Evolutionary conservation across 192 early-diverging fungal genomes (phyloP), one percentile per base, ranked within the genome.

Genomic region (Rhizophagus clarus): DNA sequence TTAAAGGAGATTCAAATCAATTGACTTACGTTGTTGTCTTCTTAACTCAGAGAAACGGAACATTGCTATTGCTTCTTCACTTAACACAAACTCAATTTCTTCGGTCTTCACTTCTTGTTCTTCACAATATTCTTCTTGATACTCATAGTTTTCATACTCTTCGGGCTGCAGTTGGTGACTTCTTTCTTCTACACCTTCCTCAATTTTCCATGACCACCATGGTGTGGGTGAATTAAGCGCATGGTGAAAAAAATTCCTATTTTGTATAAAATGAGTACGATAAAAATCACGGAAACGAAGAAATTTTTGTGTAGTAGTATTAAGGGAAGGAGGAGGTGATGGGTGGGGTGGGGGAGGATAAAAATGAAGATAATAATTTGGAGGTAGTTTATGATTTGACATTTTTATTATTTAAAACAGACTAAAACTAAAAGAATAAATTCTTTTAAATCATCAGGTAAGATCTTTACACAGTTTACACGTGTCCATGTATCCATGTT

Each of bases 1-100:
- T 66, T 14, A 72, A 72, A 26, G n/a, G 7, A 72, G n/a, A n/a
- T 45, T 17, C 14, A 20, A 32, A 24, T 22, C 72, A 74, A 61
- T 2, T 22, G 61, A 75, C 51, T 75, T 29, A 75, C 73, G 56
- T 34, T 61, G 42, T 29, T 42, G 28, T 61, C 24, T 60, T 61
- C 73, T 32, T 31, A 75, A n/a, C 15, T 75, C 73, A 26, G 73
- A 75, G 45, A 75, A 75, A 15, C 73, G 73, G 61, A 75, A 75
- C 73, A 75, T 75, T 28, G 73, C 73, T 31, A 61, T 75, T 29
- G 73, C 51, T 28, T 75, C 73, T 61, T 75, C 73, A 28, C 51
- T 75, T 47, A 75, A 28, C 22, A 75, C 73, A 34, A 75, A 75
- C 56, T 75, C 56, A 22, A 29, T 20, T 75, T 20, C 56, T 29